Conservation (phyloP, 2,329 filamentous ascomycete species). For the Coniochaeta sp. region DNA sequence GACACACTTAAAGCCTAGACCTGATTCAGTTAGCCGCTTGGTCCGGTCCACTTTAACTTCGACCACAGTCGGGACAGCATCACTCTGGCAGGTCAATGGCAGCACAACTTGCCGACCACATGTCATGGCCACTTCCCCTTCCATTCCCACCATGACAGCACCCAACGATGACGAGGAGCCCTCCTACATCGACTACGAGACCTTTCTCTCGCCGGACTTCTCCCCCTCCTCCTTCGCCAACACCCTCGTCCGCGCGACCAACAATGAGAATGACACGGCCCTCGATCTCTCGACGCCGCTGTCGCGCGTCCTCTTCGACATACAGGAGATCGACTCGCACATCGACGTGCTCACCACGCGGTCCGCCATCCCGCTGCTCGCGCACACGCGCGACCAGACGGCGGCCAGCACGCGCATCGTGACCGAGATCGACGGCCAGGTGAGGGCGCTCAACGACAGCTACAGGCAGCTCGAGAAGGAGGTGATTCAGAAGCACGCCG, state of each 20-base stretch:
- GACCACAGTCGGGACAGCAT: no score
- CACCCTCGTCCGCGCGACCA: constrained; percentile 78
- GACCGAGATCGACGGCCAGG: constrained; percentile 69
- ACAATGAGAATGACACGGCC: constrained; percentile 83
- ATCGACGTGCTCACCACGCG: constrained; percentile 85
- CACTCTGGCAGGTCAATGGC: no score
- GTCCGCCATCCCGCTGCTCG: constrained; percentile 72
- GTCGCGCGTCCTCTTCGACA: constrained; percentile 89
- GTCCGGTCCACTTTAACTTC: no score
- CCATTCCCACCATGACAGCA: constrained; percentile 24
- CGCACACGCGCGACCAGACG: constrained; percentile 69
- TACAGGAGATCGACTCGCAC: constrained; percentile 93
- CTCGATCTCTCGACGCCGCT: constrained; percentile 92
- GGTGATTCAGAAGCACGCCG: constrained; percentile 77
- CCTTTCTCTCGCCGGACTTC: constrained; percentile 80
- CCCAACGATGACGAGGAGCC: constrained; percentile 46
- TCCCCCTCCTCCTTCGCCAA: constrained; percentile 80
- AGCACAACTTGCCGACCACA: neutral
- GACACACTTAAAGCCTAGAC: no score
- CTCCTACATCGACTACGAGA: constrained; percentile 94
- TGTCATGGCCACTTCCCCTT: no score
- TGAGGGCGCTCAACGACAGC: constrained; percentile 72
- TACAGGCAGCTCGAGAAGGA: constrained; percentile 83
- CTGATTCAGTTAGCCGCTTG: no score
- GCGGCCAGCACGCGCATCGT: constrained; percentile 67